Conservation (phyloP, 805 yeast genomes). For the Saccharomycopsis fermentans region DNA sequence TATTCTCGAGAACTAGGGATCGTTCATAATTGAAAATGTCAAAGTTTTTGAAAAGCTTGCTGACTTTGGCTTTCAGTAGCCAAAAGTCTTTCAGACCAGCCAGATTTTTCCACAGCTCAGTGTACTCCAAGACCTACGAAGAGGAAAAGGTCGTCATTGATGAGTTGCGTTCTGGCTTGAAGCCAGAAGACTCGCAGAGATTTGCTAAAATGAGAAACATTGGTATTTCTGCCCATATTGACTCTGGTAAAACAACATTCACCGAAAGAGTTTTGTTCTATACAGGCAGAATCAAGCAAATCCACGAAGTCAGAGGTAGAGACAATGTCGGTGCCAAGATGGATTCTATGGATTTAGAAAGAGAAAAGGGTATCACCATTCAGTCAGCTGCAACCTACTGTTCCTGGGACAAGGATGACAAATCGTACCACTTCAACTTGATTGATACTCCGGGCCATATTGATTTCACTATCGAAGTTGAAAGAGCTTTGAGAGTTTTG, state of each 20-base stretch:
- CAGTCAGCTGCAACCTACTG: constrained; percentile 99
- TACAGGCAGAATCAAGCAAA: constrained; percentile 94
- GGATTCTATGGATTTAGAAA: constrained; percentile 98
- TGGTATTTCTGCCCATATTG: constrained; percentile 97
- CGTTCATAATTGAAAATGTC: neutral
- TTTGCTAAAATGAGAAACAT: constrained; percentile 72
- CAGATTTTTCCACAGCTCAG: constrained; percentile 28
- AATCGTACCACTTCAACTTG: constrained; percentile 77
- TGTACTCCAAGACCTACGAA: constrained; percentile 35
- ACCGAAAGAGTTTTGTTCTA: constrained; percentile 94
- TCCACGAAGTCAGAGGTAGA: constrained; percentile 93
- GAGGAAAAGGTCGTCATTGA: constrained; percentile 66
- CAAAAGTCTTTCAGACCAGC: neutral
- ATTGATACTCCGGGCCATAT: constrained; percentile 99
- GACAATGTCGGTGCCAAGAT: constrained; percentile 98
- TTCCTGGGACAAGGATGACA: constrained; percentile 74
- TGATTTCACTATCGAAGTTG: constrained; percentile 97
- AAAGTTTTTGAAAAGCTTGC: neutral
- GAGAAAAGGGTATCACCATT: constrained; percentile 97
- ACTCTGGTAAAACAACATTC: constrained; percentile 95
- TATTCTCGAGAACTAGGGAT: neutral
- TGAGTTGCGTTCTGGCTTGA: constrained; percentile 33
- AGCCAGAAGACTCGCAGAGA: constrained; percentile 42
- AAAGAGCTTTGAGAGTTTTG: constrained; percentile 92
- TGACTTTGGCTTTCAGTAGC: neutral